A percentile compares a stretch with the other conserved stretches of the same genome.
These are phyloP conservation scores for Blumeria graminis DNA, from an alignment of 2,329 filamentous ascomycete species.

Conservation along the genomic window DNA sequence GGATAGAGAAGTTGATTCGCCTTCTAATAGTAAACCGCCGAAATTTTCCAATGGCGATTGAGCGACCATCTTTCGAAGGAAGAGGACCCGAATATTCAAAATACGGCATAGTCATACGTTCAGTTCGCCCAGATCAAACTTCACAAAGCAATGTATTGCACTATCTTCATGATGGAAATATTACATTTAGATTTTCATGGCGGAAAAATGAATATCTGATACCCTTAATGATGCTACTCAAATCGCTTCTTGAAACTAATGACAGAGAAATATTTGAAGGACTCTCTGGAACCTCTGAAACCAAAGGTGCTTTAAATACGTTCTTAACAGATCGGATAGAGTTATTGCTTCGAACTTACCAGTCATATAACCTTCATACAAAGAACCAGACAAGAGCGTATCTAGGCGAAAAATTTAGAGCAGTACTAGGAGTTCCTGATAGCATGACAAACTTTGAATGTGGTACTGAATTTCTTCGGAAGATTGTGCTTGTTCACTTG, in stretches of 20 bases:
- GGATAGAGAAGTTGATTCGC: conserved; percentile 88
- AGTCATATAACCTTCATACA: conserved; percentile 64
- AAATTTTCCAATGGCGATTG: conserved; percentile 89
- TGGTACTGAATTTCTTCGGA: conserved; percentile 73
- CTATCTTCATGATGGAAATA: conserved; percentile 84
- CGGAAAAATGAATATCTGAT: conserved; percentile 93
- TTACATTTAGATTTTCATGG: conserved; percentile 96
- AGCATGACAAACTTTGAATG: conserved; percentile 73
- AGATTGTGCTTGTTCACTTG: conserved; percentile 75
- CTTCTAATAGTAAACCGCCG: conserved; percentile 73
- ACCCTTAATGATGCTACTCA: conserved; percentile 88
- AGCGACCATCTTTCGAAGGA: conserved; percentile 70
- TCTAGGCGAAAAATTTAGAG: conserved; percentile 73
- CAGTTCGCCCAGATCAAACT: conserved; percentile 86
- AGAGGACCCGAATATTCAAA: conserved; percentile 73
- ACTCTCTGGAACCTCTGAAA: conserved; percentile 55
- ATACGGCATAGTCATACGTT: conserved; percentile 76
- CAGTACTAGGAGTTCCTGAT: conserved; percentile 62
- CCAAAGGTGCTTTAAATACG: conserved; percentile 60
- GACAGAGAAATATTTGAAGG: conserved; percentile 90
- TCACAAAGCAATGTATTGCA: conserved; percentile 94
- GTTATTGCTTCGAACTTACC: conserved; percentile 77
- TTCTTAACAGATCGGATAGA: conserved; percentile 92
- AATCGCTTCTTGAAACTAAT: conserved; percentile 85
- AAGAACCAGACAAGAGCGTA: conserved; percentile 64